Base-by-base conservation (phyloP, 129 eudicot species). In the Pulicaria dysenterica region DNA sequence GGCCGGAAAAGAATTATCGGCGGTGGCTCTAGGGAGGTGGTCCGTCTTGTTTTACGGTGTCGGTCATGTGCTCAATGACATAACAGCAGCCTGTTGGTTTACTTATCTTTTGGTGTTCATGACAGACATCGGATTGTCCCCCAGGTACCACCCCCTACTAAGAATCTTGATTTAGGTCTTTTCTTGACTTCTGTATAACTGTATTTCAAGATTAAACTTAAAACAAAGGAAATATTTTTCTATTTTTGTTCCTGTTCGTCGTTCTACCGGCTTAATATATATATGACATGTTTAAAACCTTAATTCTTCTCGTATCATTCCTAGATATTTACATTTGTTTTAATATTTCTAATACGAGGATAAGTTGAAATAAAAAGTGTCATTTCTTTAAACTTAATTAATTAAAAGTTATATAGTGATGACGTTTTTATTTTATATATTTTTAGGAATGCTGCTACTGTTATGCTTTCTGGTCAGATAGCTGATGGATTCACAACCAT, bases 1-100 rank as follows among this genome's bases (percentile, higher is more conserved):
- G 58, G 77, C 50, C 24, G 89, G 81, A 63, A 89, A 81, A 34
- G 96, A 83, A 59, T 58, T 70, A 45, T 34, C 77, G 74, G 50
- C 60, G 55, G 73, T 70, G 66, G 91, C 88, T 63, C 53, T 89
- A 2, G 83, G 86, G 67, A 83, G 96, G 80, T 74, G 77, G 14
- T 80, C 96, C 10, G 88, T 92, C 5, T 77, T 92, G 37, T 83
- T 72, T 69, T 92, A 92, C 78, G 98, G 95, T 2, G 90, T 89
- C 15, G 98, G 98, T 6, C 98, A 92, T 82, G 89, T 92, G 96
- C 86, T 92, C n/a, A 92, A 92, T 83, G 98, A 92, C 88, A 83
- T 89, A 67, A 89, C 98, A 70, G 84, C 96, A 11, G 88, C 98
- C 2, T 92, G 98, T 68, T 92, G 98, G 98, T 92, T 89, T 58